Evolutionary conservation across 306 rosid species (phyloP).

Genomic region (Rosa chinensis): DNA sequence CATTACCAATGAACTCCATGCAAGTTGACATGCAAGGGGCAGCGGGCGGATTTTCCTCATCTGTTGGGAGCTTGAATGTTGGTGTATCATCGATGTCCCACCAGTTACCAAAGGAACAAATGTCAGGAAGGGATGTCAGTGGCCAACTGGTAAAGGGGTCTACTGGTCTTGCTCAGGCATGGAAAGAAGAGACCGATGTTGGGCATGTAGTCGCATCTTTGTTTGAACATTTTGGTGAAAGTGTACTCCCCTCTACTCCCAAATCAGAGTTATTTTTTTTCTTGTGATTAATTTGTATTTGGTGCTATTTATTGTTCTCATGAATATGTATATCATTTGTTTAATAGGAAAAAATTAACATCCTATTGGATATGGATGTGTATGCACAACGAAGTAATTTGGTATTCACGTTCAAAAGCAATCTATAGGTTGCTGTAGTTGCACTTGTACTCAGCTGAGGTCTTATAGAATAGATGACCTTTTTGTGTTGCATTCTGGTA

Average conservation of each 20-base stretch:
- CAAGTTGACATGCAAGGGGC: constrained; percentile 68
- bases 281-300: constrained; percentile 42
- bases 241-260: constrained; percentile 58
- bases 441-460: not conserved
- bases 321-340: constrained; percentile 12
- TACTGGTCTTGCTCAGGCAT: constrained; percentile 65
- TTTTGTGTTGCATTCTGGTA: not conserved
- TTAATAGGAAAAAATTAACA: not conserved
- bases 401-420: not conserved
- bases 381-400: not conserved
- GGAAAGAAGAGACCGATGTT: constrained; percentile 85
- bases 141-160: constrained; percentile 47
- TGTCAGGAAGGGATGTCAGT: constrained; percentile 43
- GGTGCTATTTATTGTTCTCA: constrained; percentile 18
- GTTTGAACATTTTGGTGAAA: constrained; percentile 67
- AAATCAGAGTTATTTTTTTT: constrained; percentile 61
- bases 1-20: constrained; percentile 74
- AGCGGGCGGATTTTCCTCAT: constrained; percentile 46
- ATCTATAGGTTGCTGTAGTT: not conserved
- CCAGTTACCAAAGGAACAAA: constrained; percentile 44
- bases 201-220: constrained; percentile 59
- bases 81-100: constrained; percentile 40
- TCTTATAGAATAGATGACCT: not conserved
- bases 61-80: constrained; percentile 40
- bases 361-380: not conserved